Percentiles rank a stretch among this genome's conserved stretches.
phyloP scores from a whole-genome alignment of 2,329 filamentous ascomycete species.

The Penicillium concentricum region DNA sequence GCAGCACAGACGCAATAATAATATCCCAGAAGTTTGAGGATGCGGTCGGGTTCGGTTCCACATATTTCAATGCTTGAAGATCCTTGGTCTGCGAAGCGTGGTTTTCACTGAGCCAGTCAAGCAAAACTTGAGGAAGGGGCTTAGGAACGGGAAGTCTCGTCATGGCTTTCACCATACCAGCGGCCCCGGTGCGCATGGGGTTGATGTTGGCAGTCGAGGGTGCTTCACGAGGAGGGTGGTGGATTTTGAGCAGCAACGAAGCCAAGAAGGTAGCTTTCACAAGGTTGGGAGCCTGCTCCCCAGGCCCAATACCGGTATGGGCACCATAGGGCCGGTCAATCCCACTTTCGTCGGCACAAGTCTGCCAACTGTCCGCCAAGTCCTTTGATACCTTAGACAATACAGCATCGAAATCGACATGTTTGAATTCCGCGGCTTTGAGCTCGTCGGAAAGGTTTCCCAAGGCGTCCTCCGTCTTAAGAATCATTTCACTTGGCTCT shows the following conservation, averaged over 20 bases:
- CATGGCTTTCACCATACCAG: conserved; percentile 30
- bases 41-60: conserved; percentile 70
- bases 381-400: conserved; percentile 38
- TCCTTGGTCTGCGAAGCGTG: conserved; percentile 72
- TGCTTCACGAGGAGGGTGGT: conserved; percentile 61
- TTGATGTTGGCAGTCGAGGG: conserved; percentile 22
- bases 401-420: conserved; percentile 30
- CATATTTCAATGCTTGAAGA: conserved; percentile 61
- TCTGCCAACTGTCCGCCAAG: conserved; percentile 37
- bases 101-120: conserved; percentile 77
- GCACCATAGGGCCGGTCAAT: conserved; percentile 36
- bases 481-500: conserved; percentile 70
- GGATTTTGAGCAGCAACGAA: conserved; percentile 72
- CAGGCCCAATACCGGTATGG: conserved; percentile 64
- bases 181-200: conserved; percentile 27
- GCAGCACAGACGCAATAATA: conserved; percentile 70
- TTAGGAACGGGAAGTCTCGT: conserved; percentile 27
- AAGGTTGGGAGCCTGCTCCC: conserved; percentile 60
- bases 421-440: conserved; percentile 32
- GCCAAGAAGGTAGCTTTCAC: conserved; percentile 78
- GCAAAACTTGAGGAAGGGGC: conserved; percentile 71
- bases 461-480: conserved; percentile 72
- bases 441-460: conserved; percentile 59
- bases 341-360: conserved; percentile 43
- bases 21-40: conserved; percentile 83